Percentiles rank a stretch among this genome's conserved stretches.
Evolutionary conservation across 2,329 filamentous ascomycete genomes (phyloP).

Genomic region (Aspergillus sp.): DNA sequence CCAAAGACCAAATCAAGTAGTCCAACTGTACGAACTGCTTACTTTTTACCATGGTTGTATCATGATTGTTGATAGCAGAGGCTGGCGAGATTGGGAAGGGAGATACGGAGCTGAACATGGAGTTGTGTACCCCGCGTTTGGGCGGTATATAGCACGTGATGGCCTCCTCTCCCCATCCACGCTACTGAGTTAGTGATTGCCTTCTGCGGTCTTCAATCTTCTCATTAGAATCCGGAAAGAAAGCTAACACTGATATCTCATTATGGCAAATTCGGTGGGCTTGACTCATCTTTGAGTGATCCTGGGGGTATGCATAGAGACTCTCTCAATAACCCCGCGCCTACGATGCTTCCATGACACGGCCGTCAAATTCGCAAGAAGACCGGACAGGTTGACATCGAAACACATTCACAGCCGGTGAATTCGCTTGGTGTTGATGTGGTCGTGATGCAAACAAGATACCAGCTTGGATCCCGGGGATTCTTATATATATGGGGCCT

Average conservation of each 20-base stretch:
- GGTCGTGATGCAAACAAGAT: background rate
- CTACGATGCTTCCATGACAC: background rate
- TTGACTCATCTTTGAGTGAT: background rate
- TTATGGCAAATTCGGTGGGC: background rate
- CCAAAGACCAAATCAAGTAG: background rate
- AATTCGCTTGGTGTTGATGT: background rate
- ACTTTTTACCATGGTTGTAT: background rate
- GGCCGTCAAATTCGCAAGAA: background rate
- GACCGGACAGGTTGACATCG: background rate
- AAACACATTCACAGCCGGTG: background rate
- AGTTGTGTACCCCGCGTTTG: slow-evolving; percentile 6
- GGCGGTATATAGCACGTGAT: slow-evolving; percentile 1
- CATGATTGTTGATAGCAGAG: background rate
- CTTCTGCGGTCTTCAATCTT: background rate
- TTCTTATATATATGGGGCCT: slow-evolving; percentile 12
- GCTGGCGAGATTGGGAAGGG: background rate
- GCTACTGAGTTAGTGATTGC: background rate
- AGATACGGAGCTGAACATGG: background rate
- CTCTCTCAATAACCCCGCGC: background rate
- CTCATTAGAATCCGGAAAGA: background rate
- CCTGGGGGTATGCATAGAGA: background rate
- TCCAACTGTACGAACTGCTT: too few species aligned
- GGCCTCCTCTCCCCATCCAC: background rate
- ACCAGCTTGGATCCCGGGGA: background rate
- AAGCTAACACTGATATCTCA: background rate